phyloP scores from a whole-genome alignment of 2,329 filamentous ascomycete species.

The Botrytis fragariae region DNA sequence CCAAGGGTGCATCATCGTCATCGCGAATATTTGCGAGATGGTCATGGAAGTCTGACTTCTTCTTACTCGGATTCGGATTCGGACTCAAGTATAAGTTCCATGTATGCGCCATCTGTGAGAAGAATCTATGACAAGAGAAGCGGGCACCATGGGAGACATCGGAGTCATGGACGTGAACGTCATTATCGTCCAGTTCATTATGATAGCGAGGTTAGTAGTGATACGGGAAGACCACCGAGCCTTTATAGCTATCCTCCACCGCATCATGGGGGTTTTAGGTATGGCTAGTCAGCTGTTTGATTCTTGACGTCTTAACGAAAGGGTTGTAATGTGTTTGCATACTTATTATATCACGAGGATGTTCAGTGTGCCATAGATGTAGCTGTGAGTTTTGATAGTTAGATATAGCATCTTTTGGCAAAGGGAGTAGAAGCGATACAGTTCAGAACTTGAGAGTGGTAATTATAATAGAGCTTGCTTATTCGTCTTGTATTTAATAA shows the following conservation, averaged over 20 bases:
- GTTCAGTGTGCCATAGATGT: background rate
- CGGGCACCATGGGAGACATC: too few species aligned
- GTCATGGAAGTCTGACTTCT: background rate
- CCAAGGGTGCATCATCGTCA: background rate
- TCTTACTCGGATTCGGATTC: background rate
- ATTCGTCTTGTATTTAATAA: background rate
- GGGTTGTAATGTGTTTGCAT: background rate
- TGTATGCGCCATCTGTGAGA: background rate
- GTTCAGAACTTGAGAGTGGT: background rate
- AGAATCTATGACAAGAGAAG: background rate
- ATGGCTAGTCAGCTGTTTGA: background rate
- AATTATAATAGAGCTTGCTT: background rate
- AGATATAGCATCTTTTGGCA: background rate
- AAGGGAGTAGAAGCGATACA: background rate
- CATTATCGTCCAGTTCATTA: background rate
- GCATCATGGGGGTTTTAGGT: background rate
- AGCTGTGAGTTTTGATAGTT: background rate
- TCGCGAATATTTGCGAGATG: background rate
- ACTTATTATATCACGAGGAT: background rate
- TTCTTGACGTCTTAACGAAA: background rate
- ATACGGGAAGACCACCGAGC: background rate
- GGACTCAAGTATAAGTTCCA: background rate
- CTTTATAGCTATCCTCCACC: background rate
- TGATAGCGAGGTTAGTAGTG: background rate
- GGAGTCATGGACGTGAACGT: background rate